phyloP scores from a whole-genome alignment of 768 basidiomycete species.

The Podaxis sp. region DNA sequence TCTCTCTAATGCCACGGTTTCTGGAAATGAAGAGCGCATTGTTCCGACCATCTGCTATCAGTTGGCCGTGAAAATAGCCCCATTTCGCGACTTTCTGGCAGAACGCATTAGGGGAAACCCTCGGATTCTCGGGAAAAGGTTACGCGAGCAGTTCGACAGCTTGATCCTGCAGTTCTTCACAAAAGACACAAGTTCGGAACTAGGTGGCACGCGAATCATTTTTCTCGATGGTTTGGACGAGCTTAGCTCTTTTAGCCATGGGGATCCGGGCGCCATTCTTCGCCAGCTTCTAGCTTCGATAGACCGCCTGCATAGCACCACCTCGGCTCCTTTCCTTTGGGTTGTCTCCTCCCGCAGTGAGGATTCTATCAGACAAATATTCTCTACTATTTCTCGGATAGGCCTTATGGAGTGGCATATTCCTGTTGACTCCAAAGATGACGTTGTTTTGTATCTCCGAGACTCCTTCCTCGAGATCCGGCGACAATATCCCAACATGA shows the following conservation, averaged over 20 bases:
- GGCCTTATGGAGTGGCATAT: neutral
- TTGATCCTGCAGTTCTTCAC: neutral
- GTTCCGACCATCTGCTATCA: neutral
- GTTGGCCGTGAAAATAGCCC: neutral
- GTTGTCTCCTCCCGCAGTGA: neutral
- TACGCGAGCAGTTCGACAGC: neutral
- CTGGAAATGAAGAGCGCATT: neutral
- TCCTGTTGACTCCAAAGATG: neutral
- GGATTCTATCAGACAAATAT: neutral
- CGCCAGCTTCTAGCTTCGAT: neutral
- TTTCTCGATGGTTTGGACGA: neutral
- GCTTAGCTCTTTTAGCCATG: neutral
- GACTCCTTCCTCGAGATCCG: neutral
- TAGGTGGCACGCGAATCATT: neutral
- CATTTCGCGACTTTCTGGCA: neutral
- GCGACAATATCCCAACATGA: neutral
- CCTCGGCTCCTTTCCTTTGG: neutral
- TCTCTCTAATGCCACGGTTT: neutral
- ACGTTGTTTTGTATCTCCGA: neutral
- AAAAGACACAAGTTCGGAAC: neutral
- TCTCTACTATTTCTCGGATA: neutral
- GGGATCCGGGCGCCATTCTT: neutral
- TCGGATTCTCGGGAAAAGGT: neutral
- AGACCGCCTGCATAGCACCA: neutral
- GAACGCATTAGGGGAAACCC: neutral